Evolutionary conservation across 805 yeast species (phyloP).

Genomic region (Myxozyma lipomycoides): DNA sequence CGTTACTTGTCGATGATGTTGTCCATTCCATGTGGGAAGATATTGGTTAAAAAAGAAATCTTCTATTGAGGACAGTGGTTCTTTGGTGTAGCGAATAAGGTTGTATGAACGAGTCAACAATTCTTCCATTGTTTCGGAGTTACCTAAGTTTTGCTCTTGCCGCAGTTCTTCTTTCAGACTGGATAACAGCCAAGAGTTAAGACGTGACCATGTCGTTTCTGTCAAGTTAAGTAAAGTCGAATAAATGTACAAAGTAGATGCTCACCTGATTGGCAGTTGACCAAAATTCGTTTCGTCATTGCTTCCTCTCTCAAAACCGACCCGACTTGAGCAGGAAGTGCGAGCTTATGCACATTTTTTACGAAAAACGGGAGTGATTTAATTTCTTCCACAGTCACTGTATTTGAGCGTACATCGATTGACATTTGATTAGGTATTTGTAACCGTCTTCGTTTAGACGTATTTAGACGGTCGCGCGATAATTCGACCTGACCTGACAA

Average conservation of each 20-base stretch:
- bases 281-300: conserved; percentile 11
- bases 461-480: conserved; percentile 4
- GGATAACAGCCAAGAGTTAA: conserved; percentile 15
- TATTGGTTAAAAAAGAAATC: conserved; percentile 9
- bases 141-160: background rate
- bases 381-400: conserved; percentile 16
- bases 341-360: conserved; percentile 6
- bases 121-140: conserved; percentile 4
- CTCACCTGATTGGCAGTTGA: conserved; percentile 12
- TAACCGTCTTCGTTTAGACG: conserved; percentile 13
- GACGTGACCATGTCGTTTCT: conserved; percentile 13
- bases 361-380: conserved; percentile 11
- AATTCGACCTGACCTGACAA: background rate
- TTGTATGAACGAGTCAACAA: conserved; percentile 6
- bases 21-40: conserved; percentile 14
- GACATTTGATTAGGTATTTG: conserved; percentile 3
- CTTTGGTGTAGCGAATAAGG: conserved; percentile 5
- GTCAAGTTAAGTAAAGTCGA: background rate
- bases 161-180: conserved; percentile 9
- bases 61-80: conserved; percentile 5
- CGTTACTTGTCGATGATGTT: background rate
- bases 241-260: background rate
- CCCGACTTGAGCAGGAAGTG: conserved; percentile 23
- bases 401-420: conserved; percentile 1
- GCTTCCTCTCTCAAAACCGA: conserved; percentile 18